A percentile compares a stretch with the other conserved stretches of the same genome.
These are phyloP conservation scores for Capsicum rhomboideum DNA, from an alignment of 257 asterid genomes.

Conservation along the genomic window DNA sequence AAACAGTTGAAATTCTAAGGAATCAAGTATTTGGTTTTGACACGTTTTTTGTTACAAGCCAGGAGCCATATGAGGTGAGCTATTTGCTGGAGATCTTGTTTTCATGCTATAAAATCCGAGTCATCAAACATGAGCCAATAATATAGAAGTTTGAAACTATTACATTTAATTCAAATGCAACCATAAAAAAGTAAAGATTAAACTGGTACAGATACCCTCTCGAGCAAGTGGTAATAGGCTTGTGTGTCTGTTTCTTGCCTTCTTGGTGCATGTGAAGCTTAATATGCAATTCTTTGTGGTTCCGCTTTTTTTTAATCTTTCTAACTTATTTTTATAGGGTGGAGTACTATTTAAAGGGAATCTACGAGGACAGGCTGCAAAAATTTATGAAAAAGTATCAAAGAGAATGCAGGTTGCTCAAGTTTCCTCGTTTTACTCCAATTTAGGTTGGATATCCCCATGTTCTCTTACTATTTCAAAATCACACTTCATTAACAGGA, in stretches of 20 bases:
- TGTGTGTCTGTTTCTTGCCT: background rate
- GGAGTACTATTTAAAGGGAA: constrained; percentile 93
- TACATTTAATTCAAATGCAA: background rate
- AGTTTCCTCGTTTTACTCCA: constrained; percentile 4
- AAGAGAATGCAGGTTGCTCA: constrained; percentile 71
- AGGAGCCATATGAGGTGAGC: constrained; percentile 97
- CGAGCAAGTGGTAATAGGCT: background rate
- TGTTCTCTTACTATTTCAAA: constrained; percentile 6
- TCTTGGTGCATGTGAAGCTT: background rate
- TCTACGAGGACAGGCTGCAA: constrained; percentile 81
- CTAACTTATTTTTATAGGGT: constrained; percentile 42
- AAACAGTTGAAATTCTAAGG: constrained; percentile 71
- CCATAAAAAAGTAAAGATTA: background rate
- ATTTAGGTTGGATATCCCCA: constrained; percentile 8
- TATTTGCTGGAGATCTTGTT: background rate
- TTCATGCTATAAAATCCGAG: background rate
- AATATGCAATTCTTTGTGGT: background rate
- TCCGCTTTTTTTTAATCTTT: background rate
- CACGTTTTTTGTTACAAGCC: constrained; percentile 90
- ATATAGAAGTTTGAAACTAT: background rate
- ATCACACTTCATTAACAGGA: constrained; percentile 49
- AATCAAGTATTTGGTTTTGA: constrained; percentile 96
- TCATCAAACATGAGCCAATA: background rate
- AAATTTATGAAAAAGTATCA: constrained; percentile 70
- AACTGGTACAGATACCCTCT: background rate